Base-by-base conservation (phyloP, 2,329 filamentous ascomycete species). In the Ceratocystis ficicola region DNA sequence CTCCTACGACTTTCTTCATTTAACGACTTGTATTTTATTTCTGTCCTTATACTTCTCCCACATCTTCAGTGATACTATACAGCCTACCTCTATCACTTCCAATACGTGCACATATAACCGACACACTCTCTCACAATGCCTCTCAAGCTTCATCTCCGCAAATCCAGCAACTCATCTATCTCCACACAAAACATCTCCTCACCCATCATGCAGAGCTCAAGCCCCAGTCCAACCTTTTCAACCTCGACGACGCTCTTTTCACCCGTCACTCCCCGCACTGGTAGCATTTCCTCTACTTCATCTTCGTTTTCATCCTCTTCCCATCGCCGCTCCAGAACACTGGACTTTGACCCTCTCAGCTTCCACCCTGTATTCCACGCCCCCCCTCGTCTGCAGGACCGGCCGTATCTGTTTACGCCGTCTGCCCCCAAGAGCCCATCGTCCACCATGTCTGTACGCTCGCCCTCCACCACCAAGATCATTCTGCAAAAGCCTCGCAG, bases 291-390 rank as follows among this genome's bases (percentile, higher is more conserved):
- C 8, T 32, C 62, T 41, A 46, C 61, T 48, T 57, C 63, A 6
- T 50, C 55, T 25, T 44, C 64, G 3, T 57, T 30, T 28, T 61
- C 62, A n/a, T 67, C 63, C 7, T 32, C 52, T n/a, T 52, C 48
- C 32, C 64, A 68, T 25, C 66, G 66, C 50, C 66, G 64, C 63
- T 68, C 66, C 30, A 65, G 64, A 46, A 68, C 60, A 36, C 66
- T 66, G n/a, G 63, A 67, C 46, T 65, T 67, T 57, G 63, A 68
- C 66, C 66, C 66, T 64, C 66, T 68, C 41, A 63, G 60, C 32
- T 65, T 62, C 28, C 63, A 68, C 60, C 65, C 65, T 2, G 64
- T 66, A 20, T 63, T 60, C 64, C 64, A 62, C 22, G 64, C 66
- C 1, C 66, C 66, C n/a, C 66, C 66, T 17, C 63, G 66, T 20